A percentile compares a stretch with the other conserved stretches of the same genome.
phyloP scores from a whole-genome alignment of 163 green algal species.

The Volvox carteri region DNA sequence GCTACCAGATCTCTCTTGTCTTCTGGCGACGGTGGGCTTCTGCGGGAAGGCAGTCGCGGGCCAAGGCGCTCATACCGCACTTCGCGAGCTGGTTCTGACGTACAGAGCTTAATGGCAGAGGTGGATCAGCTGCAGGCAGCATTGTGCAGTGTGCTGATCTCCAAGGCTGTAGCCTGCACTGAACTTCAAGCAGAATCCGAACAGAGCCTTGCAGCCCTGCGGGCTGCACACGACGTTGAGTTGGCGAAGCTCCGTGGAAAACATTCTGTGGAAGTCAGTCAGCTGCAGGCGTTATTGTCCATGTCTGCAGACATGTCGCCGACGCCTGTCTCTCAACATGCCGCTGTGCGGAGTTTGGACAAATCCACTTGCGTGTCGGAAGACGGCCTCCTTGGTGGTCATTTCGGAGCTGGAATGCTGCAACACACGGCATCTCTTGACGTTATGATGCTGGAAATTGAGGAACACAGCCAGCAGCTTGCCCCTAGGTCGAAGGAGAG shows the following conservation, averaged over 20 bases:
- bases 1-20: too few relatives aligned
- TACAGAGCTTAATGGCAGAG: background rate
- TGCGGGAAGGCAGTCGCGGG: background rate
- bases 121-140: background rate
- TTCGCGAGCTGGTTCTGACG: background rate
- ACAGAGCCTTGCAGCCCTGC: background rate
- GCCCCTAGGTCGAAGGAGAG: background rate
- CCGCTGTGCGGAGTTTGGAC: background rate
- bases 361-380: background rate
- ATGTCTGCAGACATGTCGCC: background rate
- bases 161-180: background rate
- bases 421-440: slow-evolving; percentile 6
- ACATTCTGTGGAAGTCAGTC: background rate
- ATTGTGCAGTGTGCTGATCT: slow-evolving; percentile 41
- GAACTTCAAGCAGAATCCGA: slow-evolving; percentile 20
- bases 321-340: background rate
- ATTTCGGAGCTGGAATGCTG: slow-evolving; percentile 2
- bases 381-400: background rate
- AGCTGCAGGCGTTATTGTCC: background rate
- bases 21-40: background rate
- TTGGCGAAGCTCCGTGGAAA: background rate
- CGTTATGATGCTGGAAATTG: background rate
- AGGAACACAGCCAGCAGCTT: background rate
- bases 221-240: background rate
- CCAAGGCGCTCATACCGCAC: background rate